These are phyloP conservation scores for Pulveroboletus ridleyi DNA, from an alignment of 1,284 basidiomycete species.

Conservation along the genomic window DNA sequence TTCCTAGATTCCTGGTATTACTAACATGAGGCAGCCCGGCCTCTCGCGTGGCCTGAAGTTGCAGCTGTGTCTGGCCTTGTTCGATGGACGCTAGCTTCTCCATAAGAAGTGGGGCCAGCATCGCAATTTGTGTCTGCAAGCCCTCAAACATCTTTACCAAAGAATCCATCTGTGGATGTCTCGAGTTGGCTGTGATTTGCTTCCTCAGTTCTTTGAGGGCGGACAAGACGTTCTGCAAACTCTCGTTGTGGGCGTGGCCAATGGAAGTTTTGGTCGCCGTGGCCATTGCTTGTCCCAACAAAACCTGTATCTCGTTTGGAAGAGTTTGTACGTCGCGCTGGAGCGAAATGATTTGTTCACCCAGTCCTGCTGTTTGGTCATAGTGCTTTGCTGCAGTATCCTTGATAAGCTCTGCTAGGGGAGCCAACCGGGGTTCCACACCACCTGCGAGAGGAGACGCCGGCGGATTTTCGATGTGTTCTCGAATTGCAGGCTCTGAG, in stretches of 20 bases:
- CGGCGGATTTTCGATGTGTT: slow-evolving; percentile 31
- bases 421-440: slow-evolving; percentile 27
- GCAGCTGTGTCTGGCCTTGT: slow-evolving; percentile 28
- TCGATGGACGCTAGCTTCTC: slow-evolving; percentile 37
- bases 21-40: slow-evolving; percentile 5
- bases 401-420: slow-evolving; percentile 44
- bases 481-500: slow-evolving; percentile 31
- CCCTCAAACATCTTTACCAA: slow-evolving; percentile 33
- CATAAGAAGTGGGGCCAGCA: slow-evolving; percentile 30
- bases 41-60: slow-evolving; percentile 18
- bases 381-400: slow-evolving; percentile 44
- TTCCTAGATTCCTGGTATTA: slow-evolving; percentile 15
- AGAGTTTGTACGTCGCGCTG: slow-evolving; percentile 44
- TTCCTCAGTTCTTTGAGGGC: slow-evolving; percentile 31
- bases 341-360: slow-evolving; percentile 43
- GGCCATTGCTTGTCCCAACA: slow-evolving; percentile 24
- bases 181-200: slow-evolving; percentile 23
- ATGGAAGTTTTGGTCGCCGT: slow-evolving; percentile 10
- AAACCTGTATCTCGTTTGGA: slow-evolving; percentile 31
- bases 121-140: slow-evolving; percentile 30
- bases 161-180: slow-evolving; percentile 24
- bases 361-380: slow-evolving; percentile 42
- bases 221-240: slow-evolving; percentile 28
- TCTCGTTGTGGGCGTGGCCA: slow-evolving; percentile 4
- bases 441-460: slow-evolving; percentile 18